Evolutionary conservation across 257 asterid species (phyloP).

Genomic region (Solanum verrucosum): DNA sequence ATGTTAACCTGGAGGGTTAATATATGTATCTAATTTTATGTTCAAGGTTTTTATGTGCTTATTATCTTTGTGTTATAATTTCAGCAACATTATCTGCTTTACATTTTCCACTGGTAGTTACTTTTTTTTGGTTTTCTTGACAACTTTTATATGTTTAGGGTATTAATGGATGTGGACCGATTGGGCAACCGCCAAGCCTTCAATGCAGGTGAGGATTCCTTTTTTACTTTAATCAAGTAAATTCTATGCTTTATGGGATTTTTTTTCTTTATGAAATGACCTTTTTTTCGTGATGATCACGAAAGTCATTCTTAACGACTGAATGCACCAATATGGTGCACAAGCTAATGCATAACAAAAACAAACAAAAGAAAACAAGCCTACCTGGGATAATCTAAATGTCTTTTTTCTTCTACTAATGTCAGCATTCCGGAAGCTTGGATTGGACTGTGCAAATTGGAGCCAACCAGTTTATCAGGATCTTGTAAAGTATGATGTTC

Average conservation of each 20-base stretch:
- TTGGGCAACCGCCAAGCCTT: constrained; percentile 75
- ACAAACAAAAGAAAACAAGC: neutral
- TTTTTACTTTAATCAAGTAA: constrained; percentile 5
- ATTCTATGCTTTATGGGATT: neutral
- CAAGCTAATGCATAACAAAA: neutral
- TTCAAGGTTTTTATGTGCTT: neutral
- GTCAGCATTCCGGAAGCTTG: constrained; percentile 86
- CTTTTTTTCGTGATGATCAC: neutral
- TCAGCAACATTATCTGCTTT: neutral
- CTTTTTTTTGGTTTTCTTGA: neutral
- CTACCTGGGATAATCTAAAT: neutral
- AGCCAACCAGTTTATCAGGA: constrained; percentile 82
- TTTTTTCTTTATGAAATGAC: neutral
- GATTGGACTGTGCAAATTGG: constrained; percentile 99
- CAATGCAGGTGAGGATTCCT: constrained; percentile 50
- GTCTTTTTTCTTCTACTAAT: constrained; percentile 23
- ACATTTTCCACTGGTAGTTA: neutral
- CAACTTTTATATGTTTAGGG: constrained; percentile 43
- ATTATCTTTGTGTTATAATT: neutral
- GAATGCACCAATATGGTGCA: neutral
- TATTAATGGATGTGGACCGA: constrained; percentile 77
- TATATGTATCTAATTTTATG: neutral
- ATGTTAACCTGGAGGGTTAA: neutral
- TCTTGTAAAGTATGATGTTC: constrained; percentile 57
- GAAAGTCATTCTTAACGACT: neutral